Evolutionary conservation across 345 rosid genomes (phyloP), one percentile per base, ranked within the genome.

Genomic region (Eucalyptus sp.): DNA sequence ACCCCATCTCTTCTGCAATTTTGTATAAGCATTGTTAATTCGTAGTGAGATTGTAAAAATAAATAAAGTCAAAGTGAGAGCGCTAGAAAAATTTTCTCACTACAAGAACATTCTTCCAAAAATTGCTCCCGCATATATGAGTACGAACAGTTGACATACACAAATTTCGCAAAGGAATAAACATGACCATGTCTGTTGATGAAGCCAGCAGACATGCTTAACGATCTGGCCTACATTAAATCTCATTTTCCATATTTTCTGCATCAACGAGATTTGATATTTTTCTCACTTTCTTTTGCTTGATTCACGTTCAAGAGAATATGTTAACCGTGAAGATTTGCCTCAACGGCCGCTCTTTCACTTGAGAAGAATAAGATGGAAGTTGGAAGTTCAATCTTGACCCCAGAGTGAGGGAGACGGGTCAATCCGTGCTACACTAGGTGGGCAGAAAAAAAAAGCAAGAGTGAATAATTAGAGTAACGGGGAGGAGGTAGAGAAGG

Each of bases 1-100:
- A 60, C 91, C 89, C 87, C 88, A 48, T 86, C 89, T 91, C 86
- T 92, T 92, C 92, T 91, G 89, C 89, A 86, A 33, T 22, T 31
- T 18, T 54, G 27, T 20, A 24, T 50, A 50, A 44, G 10, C 31
- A 33, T 86, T 62, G 8, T 31, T 24, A n/a, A 27, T 16, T 58
- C 58, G 18, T 22, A 27, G 11, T 76, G 43, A 76, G 15, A 76
- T 37, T 22, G 83, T 41, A 37, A 41, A 76, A 76, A 41, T 76
- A 41, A 71, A 22, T 76, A 43, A 68, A 33, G 29, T 76, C 83
- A 41, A 18, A 22, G 83, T 5, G 83, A 41, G 48, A 41, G 24
- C 2, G 48, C 48, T 41, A 22, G 20, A 20, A 11, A 2, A 41
- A 3, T 0, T 76, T 76, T 76, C 83, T 71, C 13, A 4, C 14